Conservation (phyloP, 208 protist species). For the Acanthamoeba lenticulata region DNA sequence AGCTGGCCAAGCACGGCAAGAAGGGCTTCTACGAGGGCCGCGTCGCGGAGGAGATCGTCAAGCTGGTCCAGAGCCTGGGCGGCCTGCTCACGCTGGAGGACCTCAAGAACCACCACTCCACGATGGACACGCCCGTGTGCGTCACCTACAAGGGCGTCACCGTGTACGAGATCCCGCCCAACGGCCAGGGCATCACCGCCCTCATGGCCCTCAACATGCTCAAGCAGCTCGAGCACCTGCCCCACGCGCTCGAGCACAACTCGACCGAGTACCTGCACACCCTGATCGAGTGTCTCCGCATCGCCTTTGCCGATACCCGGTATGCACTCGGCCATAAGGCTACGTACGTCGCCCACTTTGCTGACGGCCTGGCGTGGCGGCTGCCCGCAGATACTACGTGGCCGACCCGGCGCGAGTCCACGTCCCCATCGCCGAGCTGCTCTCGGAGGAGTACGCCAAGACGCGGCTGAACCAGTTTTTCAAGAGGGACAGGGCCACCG, state of each 20-base stretch:
- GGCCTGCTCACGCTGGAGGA: slow-evolving; percentile 79
- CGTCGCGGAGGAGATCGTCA: slow-evolving; percentile 82
- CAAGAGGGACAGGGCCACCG: neutral
- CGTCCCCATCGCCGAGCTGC: slow-evolving; percentile 72
- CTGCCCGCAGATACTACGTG: neutral
- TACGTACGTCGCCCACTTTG: neutral
- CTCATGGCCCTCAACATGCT: slow-evolving; percentile 86
- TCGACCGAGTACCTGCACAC: slow-evolving; percentile 81
- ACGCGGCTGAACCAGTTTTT: slow-evolving; percentile 62
- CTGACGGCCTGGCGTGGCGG: neutral
- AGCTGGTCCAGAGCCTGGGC: slow-evolving; percentile 72
- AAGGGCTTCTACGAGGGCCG: slow-evolving; percentile 80
- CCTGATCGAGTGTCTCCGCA: slow-evolving; percentile 83
- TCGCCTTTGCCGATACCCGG: slow-evolving; percentile 84
- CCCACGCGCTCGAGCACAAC: slow-evolving; percentile 63
- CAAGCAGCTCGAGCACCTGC: slow-evolving; percentile 27
- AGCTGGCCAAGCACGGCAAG: slow-evolving; percentile 80
- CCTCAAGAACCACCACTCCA: slow-evolving; percentile 74
- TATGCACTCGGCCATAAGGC: neutral
- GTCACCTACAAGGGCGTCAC: slow-evolving; percentile 75
- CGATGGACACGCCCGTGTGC: slow-evolving; percentile 66
- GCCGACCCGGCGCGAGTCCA: neutral
- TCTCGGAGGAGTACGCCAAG: slow-evolving; percentile 77
- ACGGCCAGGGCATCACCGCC: slow-evolving; percentile 86
- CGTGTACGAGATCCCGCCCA: slow-evolving; percentile 86